Base-by-base conservation (phyloP, 1,139 yeast species). In the Blastobotrys elegans region DNA sequence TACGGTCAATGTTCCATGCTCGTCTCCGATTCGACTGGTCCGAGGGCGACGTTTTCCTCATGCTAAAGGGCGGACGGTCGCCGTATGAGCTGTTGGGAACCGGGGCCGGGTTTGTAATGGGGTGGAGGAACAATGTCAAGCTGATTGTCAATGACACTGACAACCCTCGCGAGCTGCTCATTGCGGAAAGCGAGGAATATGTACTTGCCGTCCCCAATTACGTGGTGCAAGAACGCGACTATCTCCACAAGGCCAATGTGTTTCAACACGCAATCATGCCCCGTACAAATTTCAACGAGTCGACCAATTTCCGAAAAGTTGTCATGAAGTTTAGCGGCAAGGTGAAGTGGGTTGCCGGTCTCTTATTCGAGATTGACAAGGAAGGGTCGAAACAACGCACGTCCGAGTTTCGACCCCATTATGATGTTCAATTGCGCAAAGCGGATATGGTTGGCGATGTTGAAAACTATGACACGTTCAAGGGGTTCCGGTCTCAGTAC, bases 61-160 rank as follows among this genome's bases (percentile, higher is more conserved):
- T 64, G 72, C 71, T 84, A 77, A 84, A 85, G 49, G 88, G 95
- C 14, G 79, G 94, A 0, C 72, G 79, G 47, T 77, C 80, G 56
- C 98, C 98, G 0, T 87, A 90, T 60, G 74, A 75, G 21, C 65
- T 90, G 37, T 72, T 80, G 5, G 90, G 88, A 1, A 70, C 72
- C 11, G 75, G 82, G 43, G 77, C 96, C 1, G 98, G 98, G 0
- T 85, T 88, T 63, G 80, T 84, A 1, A 77, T 89, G 57, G 78
- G 82, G 29, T 90, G 96, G 82, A 77, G 78, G 54, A 77, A 84
- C 42, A 73, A 82, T 56, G 89, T 86, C 2, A 59, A 62, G 1
- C 70, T 88, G 47, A 61, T 68, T 4, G 72, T 88, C 44, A 88
- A 88, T 63, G 79, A 79, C 18, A 70, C 77, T 18, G 82, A 77